Evolutionary conservation across 2,329 filamentous ascomycete species (phyloP), one percentile per base, ranked within the genome.

Genomic region (Monilinia aucupariae): DNA sequence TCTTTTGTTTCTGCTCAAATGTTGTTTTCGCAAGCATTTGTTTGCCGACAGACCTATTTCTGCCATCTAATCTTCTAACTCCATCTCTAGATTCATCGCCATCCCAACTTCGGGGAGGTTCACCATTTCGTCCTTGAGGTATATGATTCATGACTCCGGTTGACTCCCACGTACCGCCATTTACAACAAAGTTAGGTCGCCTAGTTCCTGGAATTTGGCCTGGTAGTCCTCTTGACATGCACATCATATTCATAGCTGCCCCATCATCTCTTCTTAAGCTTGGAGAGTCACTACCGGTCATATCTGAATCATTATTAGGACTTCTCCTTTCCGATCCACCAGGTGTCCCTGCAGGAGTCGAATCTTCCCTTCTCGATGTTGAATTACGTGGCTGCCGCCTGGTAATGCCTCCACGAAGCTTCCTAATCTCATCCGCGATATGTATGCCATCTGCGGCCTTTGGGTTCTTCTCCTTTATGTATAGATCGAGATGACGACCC

Each of bases 401-500:
- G 32, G 93, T 97, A 75, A 97, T 96, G 65, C 85, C 84, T 51
- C 91, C 90, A 60, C 93, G 85, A 71, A 96, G 79, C 75, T 89
- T 90, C 69, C 85, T 84, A 71, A 97, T 97, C 75, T 91, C 90
- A 9, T 93, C 90, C 64, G 97, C 90, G 78, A 96, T 82, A 76
- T 97, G 93, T 52, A 96, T 78, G 56, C 92, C 92, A 76, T 97
- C 93, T 8, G 89, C 79, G 1, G 87, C 82, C 76, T 92, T 94
- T 1, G 93, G 91, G 75, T 97, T 97, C 78, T 92, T 96, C 64
- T 92, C 88, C 73, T 92, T 92, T 71, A 97, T 92, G 75, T 96
- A 97, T 47, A 96, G 84, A 75, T 97, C 93, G 68, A 97, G 86
- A 76, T 97, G 93, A 52, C 93, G 88, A 56, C 93, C 93, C 60